A percentile compares a stretch with the other conserved stretches of the same genome.
Conservation (phyloP, 2,329 filamentous ascomycete species). For the Penicillium brasilianum region DNA sequence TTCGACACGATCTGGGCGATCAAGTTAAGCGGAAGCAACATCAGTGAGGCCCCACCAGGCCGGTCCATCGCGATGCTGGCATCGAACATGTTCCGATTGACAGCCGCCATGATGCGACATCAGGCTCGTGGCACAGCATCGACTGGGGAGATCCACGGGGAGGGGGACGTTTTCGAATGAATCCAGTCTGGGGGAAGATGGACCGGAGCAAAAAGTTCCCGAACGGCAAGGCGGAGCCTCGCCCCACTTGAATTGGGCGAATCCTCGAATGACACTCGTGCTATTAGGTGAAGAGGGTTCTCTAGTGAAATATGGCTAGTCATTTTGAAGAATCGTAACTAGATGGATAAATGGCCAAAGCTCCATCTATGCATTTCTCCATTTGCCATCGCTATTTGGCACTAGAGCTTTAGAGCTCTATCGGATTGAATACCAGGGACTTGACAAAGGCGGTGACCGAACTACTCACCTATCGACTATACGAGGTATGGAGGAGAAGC, state of each 20-base stretch:
- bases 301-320: neutral
- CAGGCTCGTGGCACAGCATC: slow-evolving; percentile 35
- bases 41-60: slow-evolving; percentile 39
- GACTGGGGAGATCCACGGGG: slow-evolving; percentile 2
- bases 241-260: slow-evolving; percentile 16
- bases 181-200: slow-evolving; percentile 18
- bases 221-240: slow-evolving; percentile 15
- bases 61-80: slow-evolving; percentile 39
- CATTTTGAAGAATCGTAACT: neutral
- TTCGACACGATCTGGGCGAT: slow-evolving; percentile 62
- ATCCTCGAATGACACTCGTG: neutral
- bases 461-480: too few species aligned
- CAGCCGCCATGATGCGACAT: slow-evolving; percentile 48
- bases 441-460: too few species aligned
- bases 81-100: slow-evolving; percentile 51
- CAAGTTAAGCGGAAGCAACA: slow-evolving; percentile 61
- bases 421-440: too few species aligned
- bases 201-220: slow-evolving; percentile 28
- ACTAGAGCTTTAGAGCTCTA: neutral
- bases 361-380: too few species aligned
- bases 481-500: too few species aligned
- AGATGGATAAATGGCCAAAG: too few species aligned
- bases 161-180: neutral
- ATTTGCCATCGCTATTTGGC: too few species aligned
- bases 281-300: neutral